Evolutionary conservation across 257 asterid species (phyloP).

Genomic region (Galeopsis tetrahit): DNA sequence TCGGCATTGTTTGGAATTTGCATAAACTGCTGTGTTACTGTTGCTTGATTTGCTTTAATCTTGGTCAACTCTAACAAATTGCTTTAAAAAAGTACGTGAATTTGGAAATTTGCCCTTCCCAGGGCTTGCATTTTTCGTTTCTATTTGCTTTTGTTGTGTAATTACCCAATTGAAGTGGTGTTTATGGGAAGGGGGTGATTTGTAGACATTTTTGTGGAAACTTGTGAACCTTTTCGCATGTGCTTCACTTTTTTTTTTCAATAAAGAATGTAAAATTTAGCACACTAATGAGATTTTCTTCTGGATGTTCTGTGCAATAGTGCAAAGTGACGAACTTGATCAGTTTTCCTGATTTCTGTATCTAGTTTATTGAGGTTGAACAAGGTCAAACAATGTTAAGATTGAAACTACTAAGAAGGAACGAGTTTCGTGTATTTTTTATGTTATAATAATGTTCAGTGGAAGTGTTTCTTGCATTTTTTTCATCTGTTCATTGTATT

Average conservation of each 20-base stretch:
- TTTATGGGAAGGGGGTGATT: conserved; percentile 15
- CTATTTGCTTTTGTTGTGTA: not conserved
- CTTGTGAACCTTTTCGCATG: not conserved
- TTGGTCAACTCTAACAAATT: conserved; percentile 27
- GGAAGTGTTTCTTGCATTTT: not conserved
- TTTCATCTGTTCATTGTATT: not conserved
- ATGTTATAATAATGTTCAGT: not conserved
- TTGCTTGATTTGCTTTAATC: conserved; percentile 29
- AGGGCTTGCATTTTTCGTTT: not conserved
- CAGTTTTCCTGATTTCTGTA: not conserved
- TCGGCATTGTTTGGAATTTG: conserved; percentile 38
- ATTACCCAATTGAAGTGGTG: not conserved
- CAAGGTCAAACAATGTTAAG: not conserved
- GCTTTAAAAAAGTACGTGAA: not conserved
- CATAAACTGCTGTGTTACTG: not conserved
- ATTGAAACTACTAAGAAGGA: not conserved
- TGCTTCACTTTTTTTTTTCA: not conserved
- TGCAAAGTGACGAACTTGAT: not conserved
- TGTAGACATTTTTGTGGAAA: not conserved
- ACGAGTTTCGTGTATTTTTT: not conserved
- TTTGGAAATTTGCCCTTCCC: not conserved
- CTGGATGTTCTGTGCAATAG: not conserved
- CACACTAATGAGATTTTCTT: not conserved
- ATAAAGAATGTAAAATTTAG: not conserved
- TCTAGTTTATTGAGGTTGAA: not conserved